A percentile compares a stretch with the other conserved stretches of the same genome.
Evolutionary conservation across 2,329 filamentous ascomycete genomes (phyloP).

Genomic region (Aspergillus awamori): DNA sequence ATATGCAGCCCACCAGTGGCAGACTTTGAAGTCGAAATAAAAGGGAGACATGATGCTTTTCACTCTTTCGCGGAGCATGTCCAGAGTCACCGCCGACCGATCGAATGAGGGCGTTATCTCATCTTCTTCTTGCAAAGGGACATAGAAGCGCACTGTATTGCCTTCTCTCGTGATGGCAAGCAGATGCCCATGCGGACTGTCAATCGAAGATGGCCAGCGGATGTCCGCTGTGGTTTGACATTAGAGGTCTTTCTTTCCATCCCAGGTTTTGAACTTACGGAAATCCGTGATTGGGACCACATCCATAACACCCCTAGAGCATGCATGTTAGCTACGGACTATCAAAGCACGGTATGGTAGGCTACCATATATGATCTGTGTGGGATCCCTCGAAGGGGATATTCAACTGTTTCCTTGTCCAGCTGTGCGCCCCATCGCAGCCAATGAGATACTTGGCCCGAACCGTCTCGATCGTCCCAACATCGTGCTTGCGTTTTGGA

Average conservation of each 20-base stretch:
- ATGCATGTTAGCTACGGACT: not conserved
- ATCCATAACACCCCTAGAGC: slow-evolving; percentile 46
- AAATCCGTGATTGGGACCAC: slow-evolving; percentile 60
- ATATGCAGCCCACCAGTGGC: slow-evolving; percentile 20
- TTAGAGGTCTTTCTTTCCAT: slow-evolving; percentile 1
- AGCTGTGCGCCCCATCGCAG: slow-evolving; percentile 67
- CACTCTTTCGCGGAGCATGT: slow-evolving; percentile 11
- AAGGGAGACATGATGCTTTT: slow-evolving; percentile 11
- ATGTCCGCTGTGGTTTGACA: slow-evolving; percentile 49
- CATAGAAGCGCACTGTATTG: slow-evolving; percentile 14
- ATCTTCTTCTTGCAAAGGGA: slow-evolving; percentile 11
- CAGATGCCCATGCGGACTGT: slow-evolving; percentile 61
- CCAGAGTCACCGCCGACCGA: slow-evolving; percentile 13
- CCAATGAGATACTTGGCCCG: slow-evolving; percentile 66
- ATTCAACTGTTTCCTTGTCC: slow-evolving; percentile 61
- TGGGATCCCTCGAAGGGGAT: slow-evolving; percentile 59
- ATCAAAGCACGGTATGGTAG: not conserved
- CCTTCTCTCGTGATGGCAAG: slow-evolving; percentile 67
- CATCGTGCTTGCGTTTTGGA: slow-evolving; percentile 6
- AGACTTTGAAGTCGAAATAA: slow-evolving; percentile 13
- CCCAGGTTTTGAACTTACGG: slow-evolving; percentile 27
- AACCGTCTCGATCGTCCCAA: slow-evolving; percentile 42
- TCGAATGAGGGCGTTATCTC: not conserved
- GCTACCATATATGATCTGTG: slow-evolving; percentile 40
- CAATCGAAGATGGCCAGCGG: slow-evolving; percentile 52